These are phyloP conservation scores for Sclerotinia spermophila DNA, from an alignment of 2,329 filamentous ascomycete genomes.

Conservation along the genomic window DNA sequence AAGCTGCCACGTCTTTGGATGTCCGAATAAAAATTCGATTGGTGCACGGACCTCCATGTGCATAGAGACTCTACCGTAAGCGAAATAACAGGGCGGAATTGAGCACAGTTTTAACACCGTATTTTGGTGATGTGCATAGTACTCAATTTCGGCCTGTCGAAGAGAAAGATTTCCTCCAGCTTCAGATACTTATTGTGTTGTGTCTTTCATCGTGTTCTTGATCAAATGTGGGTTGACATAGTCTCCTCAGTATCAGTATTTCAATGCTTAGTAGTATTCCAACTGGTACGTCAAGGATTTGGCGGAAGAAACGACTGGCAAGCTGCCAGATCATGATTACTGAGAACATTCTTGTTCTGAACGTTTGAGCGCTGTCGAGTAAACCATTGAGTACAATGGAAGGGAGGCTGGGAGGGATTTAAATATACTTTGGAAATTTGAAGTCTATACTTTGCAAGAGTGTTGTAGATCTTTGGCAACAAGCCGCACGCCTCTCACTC, in stretches of 20 bases:
- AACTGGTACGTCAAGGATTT: too few species aligned
- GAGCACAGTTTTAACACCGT: too few species aligned
- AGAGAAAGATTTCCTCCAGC: neutral
- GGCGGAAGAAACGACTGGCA: neutral
- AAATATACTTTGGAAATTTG: neutral
- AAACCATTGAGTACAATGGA: neutral
- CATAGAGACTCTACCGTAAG: too few species aligned
- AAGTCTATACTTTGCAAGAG: neutral
- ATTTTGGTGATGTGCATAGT: too few species aligned
- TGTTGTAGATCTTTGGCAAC: neutral
- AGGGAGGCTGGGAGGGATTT: neutral
- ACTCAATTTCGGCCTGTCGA: too few species aligned
- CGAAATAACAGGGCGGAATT: too few species aligned
- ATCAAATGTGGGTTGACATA: neutral
- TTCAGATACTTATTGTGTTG: neutral
- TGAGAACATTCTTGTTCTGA: neutral
- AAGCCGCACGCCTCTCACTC: neutral
- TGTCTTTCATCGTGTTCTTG: neutral
- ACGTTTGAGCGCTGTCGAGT: neutral
- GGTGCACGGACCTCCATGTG: neutral
- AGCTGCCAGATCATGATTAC: neutral
- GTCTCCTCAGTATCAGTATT: too few species aligned
- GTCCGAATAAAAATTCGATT: neutral
- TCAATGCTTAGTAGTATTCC: neutral
- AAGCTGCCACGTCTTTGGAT: neutral